These are phyloP conservation scores for Fusarium sp. DNA, from an alignment of 2,329 filamentous ascomycete genomes.

Conservation along the genomic window DNA sequence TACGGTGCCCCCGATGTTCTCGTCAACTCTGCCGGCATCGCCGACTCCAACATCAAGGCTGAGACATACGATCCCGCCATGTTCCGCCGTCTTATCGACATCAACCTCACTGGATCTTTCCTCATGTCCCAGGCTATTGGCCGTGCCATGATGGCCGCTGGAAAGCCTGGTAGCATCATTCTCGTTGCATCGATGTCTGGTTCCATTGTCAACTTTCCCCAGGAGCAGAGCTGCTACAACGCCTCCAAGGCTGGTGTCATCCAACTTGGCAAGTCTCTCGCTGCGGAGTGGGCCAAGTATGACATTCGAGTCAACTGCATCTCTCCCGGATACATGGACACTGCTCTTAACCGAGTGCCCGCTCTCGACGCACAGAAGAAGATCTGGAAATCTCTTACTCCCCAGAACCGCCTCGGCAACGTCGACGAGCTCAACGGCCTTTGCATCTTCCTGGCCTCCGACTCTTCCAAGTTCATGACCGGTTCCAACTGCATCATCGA, in stretches of 20 bases:
- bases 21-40: conserved; percentile 84
- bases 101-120: conserved; percentile 85
- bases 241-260: conserved; percentile 84
- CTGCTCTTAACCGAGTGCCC: conserved; percentile 80
- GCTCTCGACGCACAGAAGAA: conserved; percentile 84
- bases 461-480: conserved; percentile 81
- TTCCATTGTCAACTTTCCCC: conserved; percentile 85
- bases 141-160: conserved; percentile 76
- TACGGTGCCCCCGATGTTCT: conserved; percentile 78
- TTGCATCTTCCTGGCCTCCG: conserved; percentile 79
- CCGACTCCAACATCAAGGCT: conserved; percentile 85
- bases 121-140: conserved; percentile 79
- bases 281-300: conserved; percentile 86
- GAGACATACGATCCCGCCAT: conserved; percentile 80
- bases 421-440: conserved; percentile 83
- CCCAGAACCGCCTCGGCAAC: conserved; percentile 76
- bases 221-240: conserved; percentile 86
- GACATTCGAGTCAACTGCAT: conserved; percentile 86
- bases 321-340: conserved; percentile 89
- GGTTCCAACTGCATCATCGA: conserved; percentile 79
- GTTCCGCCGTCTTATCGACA: conserved; percentile 83
- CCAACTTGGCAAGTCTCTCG: conserved; percentile 82
- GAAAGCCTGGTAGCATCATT: conserved; percentile 77
- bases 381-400: conserved; percentile 80
- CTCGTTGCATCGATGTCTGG: conserved; percentile 85